Conservation (phyloP, 2,329 filamentous ascomycete genomes). For the Ascomycota sp. region DNA sequence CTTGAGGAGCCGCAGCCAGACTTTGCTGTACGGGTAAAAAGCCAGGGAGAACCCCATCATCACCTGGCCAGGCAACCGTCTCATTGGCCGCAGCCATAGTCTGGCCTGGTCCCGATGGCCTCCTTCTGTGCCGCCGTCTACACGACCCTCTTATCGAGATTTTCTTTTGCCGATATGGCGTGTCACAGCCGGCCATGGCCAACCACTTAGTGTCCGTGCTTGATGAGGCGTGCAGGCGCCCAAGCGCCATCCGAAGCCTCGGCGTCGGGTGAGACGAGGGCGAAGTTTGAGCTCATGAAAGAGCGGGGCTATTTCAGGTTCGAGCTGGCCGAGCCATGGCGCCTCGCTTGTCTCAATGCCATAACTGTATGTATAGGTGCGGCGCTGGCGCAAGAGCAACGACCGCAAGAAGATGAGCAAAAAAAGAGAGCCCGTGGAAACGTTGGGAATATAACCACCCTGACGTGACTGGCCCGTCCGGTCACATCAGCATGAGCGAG, state of each 20-base stretch:
- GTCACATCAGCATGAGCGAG: too few relatives aligned
- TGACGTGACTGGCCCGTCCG: too few relatives aligned
- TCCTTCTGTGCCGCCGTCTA: slow-evolving; percentile 1
- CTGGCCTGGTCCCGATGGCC: not conserved
- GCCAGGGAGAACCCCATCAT: too few relatives aligned
- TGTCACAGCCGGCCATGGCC: not conserved
- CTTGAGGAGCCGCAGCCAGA: slow-evolving; percentile 1
- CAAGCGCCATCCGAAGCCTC: slow-evolving; percentile 1
- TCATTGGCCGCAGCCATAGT: slow-evolving; percentile 1
- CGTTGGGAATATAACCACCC: too few relatives aligned
- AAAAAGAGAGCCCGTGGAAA: too few relatives aligned
- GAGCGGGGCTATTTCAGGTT: too few relatives aligned
- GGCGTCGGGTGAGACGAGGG: not conserved
- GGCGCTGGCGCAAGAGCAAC: too few relatives aligned
- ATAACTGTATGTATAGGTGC: too few relatives aligned
- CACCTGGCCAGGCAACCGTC: slow-evolving; percentile 1
- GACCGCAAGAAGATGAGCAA: too few relatives aligned
- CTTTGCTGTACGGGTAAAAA: slow-evolving; percentile 1
- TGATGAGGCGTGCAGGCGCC: slow-evolving; percentile 1
- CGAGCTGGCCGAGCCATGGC: too few relatives aligned
- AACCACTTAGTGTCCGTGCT: slow-evolving; percentile 1
- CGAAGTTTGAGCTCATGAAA: too few relatives aligned
- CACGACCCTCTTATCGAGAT: not conserved
- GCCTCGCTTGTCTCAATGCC: too few relatives aligned
- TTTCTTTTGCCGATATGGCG: slow-evolving; percentile 4